Conservation (phyloP, 345 rosid species). For the Xanthoceras sorbifolium region DNA sequence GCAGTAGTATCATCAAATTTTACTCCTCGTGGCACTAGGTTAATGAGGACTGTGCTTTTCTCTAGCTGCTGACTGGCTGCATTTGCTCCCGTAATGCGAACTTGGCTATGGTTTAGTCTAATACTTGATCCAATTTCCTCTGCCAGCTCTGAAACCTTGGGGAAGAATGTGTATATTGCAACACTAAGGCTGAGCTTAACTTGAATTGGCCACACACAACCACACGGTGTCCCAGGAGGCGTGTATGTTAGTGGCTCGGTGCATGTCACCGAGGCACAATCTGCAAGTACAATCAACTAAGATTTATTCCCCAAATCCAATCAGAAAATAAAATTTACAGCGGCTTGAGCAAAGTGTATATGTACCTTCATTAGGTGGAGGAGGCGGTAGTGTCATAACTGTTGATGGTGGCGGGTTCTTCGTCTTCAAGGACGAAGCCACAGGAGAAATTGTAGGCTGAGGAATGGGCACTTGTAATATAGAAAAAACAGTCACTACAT, state of each 20-base stretch:
- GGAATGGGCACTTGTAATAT: slow-evolving; percentile 32
- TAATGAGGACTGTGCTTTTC: slow-evolving; percentile 59
- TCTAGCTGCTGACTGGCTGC: slow-evolving; percentile 60
- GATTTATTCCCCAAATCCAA: slow-evolving; percentile 3
- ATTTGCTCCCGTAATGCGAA: slow-evolving; percentile 69
- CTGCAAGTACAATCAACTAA: slow-evolving; percentile 31
- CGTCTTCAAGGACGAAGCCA: slow-evolving; percentile 31
- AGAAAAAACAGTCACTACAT: slow-evolving; percentile 16
- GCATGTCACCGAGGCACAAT: slow-evolving; percentile 56
- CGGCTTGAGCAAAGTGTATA: not conserved
- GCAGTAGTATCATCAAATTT: slow-evolving; percentile 45
- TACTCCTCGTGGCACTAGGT: slow-evolving; percentile 56
- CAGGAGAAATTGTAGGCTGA: slow-evolving; percentile 53
- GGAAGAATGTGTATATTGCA: slow-evolving; percentile 58
- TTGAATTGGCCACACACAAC: slow-evolving; percentile 71
- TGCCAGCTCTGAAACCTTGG: slow-evolving; percentile 63
- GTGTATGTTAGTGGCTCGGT: slow-evolving; percentile 61
- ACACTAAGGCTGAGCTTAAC: slow-evolving; percentile 58
- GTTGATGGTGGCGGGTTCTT: slow-evolving; percentile 47
- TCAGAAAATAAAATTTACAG: not conserved
- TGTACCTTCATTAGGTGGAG: slow-evolving; percentile 66
- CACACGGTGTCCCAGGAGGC: slow-evolving; percentile 59
- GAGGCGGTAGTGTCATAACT: slow-evolving; percentile 56
- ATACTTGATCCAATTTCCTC: slow-evolving; percentile 52
- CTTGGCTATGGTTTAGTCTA: slow-evolving; percentile 55